Evolutionary conservation across 176 grass and related monocot species (phyloP).

Genomic region (Bolboschoenus planiculmis): DNA sequence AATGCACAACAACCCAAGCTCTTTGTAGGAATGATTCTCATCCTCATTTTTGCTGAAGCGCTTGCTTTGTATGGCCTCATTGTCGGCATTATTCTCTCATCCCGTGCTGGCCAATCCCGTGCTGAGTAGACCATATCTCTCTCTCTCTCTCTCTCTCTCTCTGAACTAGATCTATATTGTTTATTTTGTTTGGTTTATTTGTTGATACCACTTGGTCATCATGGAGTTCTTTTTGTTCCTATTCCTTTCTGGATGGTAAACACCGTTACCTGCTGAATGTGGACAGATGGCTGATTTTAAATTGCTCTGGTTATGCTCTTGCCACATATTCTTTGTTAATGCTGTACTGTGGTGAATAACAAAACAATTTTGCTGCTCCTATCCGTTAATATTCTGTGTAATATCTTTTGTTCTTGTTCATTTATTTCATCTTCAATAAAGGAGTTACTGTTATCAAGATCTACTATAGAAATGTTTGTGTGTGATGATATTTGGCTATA

Average conservation of each 20-base stretch:
- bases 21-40: conserved; percentile 33
- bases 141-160: not conserved
- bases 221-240: conserved; percentile 13
- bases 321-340: conserved; percentile 6
- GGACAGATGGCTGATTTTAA: not conserved
- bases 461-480: not conserved
- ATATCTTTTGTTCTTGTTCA: not conserved
- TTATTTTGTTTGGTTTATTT: conserved; percentile 21
- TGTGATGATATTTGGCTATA: not conserved
- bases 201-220: conserved; percentile 3
- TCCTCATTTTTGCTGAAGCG: conserved; percentile 33
- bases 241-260: conserved; percentile 18
- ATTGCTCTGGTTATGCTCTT: not conserved
- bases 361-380: conserved; percentile 24
- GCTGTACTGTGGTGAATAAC: conserved; percentile 15
- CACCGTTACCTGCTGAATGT: conserved; percentile 2
- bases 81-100: conserved; percentile 30
- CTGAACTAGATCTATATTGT: not conserved
- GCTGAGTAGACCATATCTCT: not conserved
- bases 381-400: not conserved
- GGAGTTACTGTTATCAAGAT: not conserved
- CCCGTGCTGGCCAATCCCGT: conserved; percentile 30
- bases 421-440: conserved; percentile 11
- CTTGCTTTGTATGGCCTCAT: conserved; percentile 31
- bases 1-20: conserved; percentile 37